Evolutionary conservation across 352 stramenopile genomes (phyloP).

Genomic region (Phytophthora agathidicida): DNA sequence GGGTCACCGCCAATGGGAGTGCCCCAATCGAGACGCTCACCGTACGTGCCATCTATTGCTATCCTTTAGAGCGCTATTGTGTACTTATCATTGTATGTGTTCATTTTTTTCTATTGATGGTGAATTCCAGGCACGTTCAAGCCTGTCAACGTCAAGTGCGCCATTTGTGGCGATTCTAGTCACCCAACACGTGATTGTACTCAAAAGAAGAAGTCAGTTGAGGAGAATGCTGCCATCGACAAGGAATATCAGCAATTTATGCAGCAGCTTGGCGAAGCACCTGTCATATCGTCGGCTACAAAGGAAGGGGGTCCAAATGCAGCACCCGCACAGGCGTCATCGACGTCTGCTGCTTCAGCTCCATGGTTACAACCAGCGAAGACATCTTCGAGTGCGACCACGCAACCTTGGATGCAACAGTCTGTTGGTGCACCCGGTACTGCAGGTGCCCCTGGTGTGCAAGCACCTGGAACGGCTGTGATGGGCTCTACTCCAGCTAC

Average conservation of each 20-base stretch:
- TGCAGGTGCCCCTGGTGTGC: conserved; percentile 20
- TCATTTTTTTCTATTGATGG: conserved; percentile 23
- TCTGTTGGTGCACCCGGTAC: conserved; percentile 42
- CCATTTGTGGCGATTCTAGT: conserved; percentile 97
- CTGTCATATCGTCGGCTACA: conserved; percentile 62
- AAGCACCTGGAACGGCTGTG: conserved; percentile 14
- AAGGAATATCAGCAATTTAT: conserved; percentile 89
- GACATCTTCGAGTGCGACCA: conserved; percentile 33
- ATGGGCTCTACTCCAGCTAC: conserved; percentile 57
- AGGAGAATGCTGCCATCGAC: conserved; percentile 80
- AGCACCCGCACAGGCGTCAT: neutral
- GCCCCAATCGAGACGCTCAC: conserved; percentile 86
- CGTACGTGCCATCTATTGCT: conserved; percentile 49
- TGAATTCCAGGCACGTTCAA: conserved; percentile 66
- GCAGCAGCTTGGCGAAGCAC: conserved; percentile 85
- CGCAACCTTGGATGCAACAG: conserved; percentile 74
- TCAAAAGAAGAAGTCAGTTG: conserved; percentile 79
- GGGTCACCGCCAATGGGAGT: conserved; percentile 97
- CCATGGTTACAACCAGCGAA: conserved; percentile 78
- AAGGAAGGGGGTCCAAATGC: conserved; percentile 32
- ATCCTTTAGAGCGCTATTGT: neutral
- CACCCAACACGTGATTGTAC: conserved; percentile 98
- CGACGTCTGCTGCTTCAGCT: conserved; percentile 38
- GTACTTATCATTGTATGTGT: neutral
- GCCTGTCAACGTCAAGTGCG: conserved; percentile 93